phyloP scores from a whole-genome alignment of 805 yeast species.

The Maudiozyma saulgeensis region DNA sequence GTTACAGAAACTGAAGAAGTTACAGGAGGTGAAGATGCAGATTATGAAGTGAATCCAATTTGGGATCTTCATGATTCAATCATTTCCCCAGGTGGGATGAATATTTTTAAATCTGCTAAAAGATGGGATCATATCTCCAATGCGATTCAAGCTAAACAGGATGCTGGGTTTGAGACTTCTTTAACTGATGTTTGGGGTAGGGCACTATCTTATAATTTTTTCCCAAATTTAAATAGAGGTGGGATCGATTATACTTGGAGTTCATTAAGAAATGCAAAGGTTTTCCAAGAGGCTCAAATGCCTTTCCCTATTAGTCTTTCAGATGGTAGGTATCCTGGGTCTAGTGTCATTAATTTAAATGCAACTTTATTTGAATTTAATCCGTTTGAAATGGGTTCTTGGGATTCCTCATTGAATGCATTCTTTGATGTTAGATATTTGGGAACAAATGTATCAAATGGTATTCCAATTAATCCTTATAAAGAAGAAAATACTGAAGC shows the following conservation, averaged over 20 bases:
- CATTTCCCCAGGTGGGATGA: conserved; percentile 52
- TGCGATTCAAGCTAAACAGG: conserved; percentile 41
- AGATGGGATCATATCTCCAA: conserved; percentile 46
- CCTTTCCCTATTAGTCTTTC: conserved; percentile 64
- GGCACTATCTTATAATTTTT: conserved; percentile 61
- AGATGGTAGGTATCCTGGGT: conserved; percentile 56
- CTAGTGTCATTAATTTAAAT: conserved; percentile 46
- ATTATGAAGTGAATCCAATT: conserved; percentile 49
- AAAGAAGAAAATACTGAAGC: background rate
- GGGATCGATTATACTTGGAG: conserved; percentile 56
- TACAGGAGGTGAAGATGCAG: conserved; percentile 23
- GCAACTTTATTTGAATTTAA: conserved; percentile 58
- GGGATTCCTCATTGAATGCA: conserved; percentile 67
- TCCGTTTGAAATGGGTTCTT: conserved; percentile 74
- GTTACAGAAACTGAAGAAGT: conserved; percentile 30
- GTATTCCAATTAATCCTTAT: conserved; percentile 37
- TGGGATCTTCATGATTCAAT: conserved; percentile 66
- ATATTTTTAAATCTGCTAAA: conserved; percentile 40
- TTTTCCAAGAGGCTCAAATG: conserved; percentile 51
- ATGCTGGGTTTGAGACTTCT: conserved; percentile 61
- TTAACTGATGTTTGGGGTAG: conserved; percentile 78
- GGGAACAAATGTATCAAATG: conserved; percentile 57
- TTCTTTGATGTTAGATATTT: conserved; percentile 61
- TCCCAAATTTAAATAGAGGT: conserved; percentile 49
- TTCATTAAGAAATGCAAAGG: conserved; percentile 48